Evolutionary conservation across 768 basidiomycete genomes (phyloP).

Genomic region (Suillus spraguei): DNA sequence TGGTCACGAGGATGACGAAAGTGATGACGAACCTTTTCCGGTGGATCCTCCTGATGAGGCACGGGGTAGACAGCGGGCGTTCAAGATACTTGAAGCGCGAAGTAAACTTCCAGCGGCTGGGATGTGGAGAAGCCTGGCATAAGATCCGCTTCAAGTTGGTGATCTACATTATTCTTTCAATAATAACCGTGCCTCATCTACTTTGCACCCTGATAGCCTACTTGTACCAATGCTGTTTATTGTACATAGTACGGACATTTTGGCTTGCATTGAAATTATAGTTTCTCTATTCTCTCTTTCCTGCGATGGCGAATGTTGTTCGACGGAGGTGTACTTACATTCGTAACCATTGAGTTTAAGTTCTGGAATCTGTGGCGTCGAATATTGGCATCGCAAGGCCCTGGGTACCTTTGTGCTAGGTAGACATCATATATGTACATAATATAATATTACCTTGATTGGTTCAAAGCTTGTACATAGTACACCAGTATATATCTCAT

Average conservation of each 20-base stretch:
- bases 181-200: constrained; percentile 35
- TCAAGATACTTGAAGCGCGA: constrained; percentile 70
- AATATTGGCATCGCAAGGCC: background rate
- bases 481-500: constrained; percentile 20
- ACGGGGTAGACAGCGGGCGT: constrained; percentile 59
- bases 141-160: constrained; percentile 18
- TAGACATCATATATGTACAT: constrained; percentile 19
- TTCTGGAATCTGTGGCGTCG: background rate
- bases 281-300: background rate
- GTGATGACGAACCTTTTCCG: constrained; percentile 24
- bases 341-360: background rate
- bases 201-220: constrained; percentile 36
- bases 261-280: constrained; percentile 33
- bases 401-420: constrained; percentile 41
- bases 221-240: constrained; percentile 19
- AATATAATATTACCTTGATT: too few species aligned
- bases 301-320: background rate
- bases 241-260: constrained; percentile 12
- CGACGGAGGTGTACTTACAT: constrained; percentile 1
- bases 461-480: too few species aligned
- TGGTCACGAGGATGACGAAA: constrained; percentile 44
- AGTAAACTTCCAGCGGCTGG: constrained; percentile 68
- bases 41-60: constrained; percentile 31
- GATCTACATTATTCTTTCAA: constrained; percentile 34
- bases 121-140: constrained; percentile 84